phyloP scores from a whole-genome alignment of 352 stramenopile genomes.

The Sclerospora graminicola region DNA sequence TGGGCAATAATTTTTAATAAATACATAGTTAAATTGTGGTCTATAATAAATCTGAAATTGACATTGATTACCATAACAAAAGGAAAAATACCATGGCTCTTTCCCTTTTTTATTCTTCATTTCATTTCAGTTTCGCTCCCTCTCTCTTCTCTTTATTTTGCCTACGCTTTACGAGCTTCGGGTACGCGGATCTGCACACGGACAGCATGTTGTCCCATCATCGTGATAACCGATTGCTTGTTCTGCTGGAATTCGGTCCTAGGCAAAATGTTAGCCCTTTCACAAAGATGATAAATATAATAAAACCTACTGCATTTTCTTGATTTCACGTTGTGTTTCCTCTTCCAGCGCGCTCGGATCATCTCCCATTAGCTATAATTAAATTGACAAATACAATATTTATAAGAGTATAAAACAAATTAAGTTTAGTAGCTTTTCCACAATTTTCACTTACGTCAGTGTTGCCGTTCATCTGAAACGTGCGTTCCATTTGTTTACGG shows the following conservation, averaged over 20 bases:
- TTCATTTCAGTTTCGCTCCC: background rate
- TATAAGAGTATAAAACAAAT: background rate
- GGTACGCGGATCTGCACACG: constrained; percentile 60
- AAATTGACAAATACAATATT: constrained; percentile 3
- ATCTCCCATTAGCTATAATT: constrained; percentile 62
- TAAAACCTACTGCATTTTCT: constrained; percentile 60
- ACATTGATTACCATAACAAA: background rate
- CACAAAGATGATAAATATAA: background rate
- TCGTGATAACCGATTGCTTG: constrained; percentile 55
- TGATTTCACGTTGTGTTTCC: constrained; percentile 66
- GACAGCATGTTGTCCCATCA: constrained; percentile 66
- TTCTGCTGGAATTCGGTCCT: constrained; percentile 58
- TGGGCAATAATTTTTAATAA: background rate
- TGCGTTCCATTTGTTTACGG: constrained; percentile 76
- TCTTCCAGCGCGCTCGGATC: constrained; percentile 69
- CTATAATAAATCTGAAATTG: background rate
- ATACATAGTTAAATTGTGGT: too few species aligned
- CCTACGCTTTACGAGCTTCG: constrained; percentile 49
- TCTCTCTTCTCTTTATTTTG: background rate
- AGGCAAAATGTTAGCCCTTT: constrained; percentile 1
- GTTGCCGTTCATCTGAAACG: constrained; percentile 82
- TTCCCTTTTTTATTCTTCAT: background rate
- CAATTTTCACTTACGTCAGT: constrained; percentile 40
- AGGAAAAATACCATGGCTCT: background rate
- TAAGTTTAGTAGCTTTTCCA: background rate